These are phyloP conservation scores for Aspergillus asperescens DNA, from an alignment of 495 filamentous ascomycete species.

Conservation along the genomic window DNA sequence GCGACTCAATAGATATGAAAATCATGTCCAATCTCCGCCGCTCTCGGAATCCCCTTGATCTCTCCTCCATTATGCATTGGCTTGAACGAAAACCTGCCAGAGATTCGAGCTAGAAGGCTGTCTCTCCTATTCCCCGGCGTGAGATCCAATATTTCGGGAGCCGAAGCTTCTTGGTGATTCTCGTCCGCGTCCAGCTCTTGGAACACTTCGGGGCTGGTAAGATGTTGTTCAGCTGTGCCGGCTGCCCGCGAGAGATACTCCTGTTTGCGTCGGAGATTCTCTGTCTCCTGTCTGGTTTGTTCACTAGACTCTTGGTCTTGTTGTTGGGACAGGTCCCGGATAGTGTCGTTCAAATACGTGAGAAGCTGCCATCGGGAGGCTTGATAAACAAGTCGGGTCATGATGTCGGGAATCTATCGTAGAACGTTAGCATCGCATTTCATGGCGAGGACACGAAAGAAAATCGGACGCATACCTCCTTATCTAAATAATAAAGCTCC, in stretches of 20 bases:
- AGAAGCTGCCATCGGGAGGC: slow-evolving; percentile 75
- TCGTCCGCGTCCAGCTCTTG: slow-evolving; percentile 2
- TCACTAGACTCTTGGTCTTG: slow-evolving; percentile 13
- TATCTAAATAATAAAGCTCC: slow-evolving; percentile 70
- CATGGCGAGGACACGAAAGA: slow-evolving; percentile 11
- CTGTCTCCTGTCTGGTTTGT: slow-evolving; percentile 19
- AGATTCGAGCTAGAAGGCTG: slow-evolving; percentile 27
- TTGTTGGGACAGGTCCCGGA: slow-evolving; percentile 41
- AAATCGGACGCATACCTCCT: slow-evolving; percentile 41
- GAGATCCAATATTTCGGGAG: slow-evolving; percentile 26
- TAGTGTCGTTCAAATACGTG: slow-evolving; percentile 54
- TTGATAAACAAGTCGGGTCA: slow-evolving; percentile 84
- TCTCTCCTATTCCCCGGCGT: slow-evolving; percentile 27
- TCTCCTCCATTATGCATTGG: slow-evolving; percentile 33
- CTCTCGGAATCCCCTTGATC: slow-evolving; percentile 47
- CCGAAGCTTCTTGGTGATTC: slow-evolving; percentile 18
- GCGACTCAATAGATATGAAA: slow-evolving; percentile 40
- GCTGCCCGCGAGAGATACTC: slow-evolving; percentile 39
- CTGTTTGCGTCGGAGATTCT: slow-evolving; percentile 33
- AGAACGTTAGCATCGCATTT: neutral
- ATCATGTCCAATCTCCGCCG: slow-evolving; percentile 41
- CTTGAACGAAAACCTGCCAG: slow-evolving; percentile 19
- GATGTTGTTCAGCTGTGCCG: slow-evolving; percentile 29
- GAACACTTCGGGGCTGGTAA: slow-evolving; percentile 36
- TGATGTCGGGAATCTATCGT: slow-evolving; percentile 70